phyloP scores from a whole-genome alignment of 2,329 filamentous ascomycete species.

The Penicillium italicum region DNA sequence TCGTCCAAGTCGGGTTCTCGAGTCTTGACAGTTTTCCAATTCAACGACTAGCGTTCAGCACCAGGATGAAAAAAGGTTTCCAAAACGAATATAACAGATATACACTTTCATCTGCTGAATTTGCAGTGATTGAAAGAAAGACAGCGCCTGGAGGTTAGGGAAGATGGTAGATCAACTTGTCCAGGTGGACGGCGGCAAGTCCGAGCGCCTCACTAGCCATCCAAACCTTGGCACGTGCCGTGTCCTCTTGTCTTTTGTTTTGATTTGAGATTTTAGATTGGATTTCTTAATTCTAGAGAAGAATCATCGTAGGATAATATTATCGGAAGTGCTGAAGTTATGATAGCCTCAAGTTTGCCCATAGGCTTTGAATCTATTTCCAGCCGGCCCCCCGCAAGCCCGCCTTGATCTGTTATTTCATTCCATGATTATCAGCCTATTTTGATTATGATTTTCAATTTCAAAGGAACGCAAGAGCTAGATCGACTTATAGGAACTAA shows the following conservation, averaged over 20 bases:
- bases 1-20: background rate
- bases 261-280: background rate
- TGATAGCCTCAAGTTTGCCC: background rate
- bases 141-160: slow-evolving; percentile 16
- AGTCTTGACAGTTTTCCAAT: background rate
- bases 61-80: background rate
- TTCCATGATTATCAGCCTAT: background rate
- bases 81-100: background rate
- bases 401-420: background rate
- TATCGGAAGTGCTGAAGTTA: background rate
- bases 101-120: background rate
- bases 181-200: slow-evolving; percentile 16
- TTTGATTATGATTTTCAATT: too few relatives aligned
- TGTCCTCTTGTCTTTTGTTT: background rate
- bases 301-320: background rate
- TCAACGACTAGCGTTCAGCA: background rate
- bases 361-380: background rate
- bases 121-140: background rate
- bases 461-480: background rate
- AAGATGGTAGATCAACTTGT: slow-evolving; percentile 14
- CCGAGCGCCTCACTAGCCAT: slow-evolving; percentile 10
- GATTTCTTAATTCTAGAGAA: background rate
- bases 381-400: background rate
- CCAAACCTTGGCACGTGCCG: slow-evolving; percentile 6
- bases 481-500: background rate